phyloP scores from a whole-genome alignment of 2,329 filamentous ascomycete genomes.

The Pseudocercospora macadamiae region DNA sequence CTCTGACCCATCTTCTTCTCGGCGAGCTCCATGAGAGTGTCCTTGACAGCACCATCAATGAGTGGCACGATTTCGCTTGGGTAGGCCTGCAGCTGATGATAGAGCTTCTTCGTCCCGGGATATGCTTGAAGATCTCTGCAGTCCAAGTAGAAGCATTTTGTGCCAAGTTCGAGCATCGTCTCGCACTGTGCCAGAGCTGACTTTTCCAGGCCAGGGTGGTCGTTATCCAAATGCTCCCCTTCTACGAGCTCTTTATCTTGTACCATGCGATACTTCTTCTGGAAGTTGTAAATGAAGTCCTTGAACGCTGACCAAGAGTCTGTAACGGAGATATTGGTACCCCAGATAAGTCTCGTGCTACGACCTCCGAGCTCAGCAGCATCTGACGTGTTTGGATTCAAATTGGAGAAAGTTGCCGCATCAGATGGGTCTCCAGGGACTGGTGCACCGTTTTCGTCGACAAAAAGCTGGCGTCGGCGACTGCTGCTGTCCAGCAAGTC shows the following conservation, averaged over 20 bases:
- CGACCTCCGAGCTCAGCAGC: slow-evolving; percentile 83
- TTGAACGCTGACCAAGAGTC: slow-evolving; percentile 88
- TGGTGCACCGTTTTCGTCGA: slow-evolving; percentile 66
- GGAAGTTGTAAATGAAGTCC: slow-evolving; percentile 89
- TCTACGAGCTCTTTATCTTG: slow-evolving; percentile 80
- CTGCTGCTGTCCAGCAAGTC: slow-evolving; percentile 64
- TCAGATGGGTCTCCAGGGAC: slow-evolving; percentile 58
- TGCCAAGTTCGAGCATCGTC: slow-evolving; percentile 86
- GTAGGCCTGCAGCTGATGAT: slow-evolving; percentile 92
- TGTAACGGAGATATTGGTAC: slow-evolving; percentile 91
- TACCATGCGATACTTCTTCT: slow-evolving; percentile 91
- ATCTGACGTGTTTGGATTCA: slow-evolving; percentile 85
- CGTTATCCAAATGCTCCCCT: slow-evolving; percentile 66
- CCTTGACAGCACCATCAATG: slow-evolving; percentile 93
- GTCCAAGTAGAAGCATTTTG: slow-evolving; percentile 84
- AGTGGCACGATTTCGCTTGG: slow-evolving; percentile 94
- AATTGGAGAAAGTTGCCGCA: slow-evolving; percentile 65
- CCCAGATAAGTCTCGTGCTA: slow-evolving; percentile 87
- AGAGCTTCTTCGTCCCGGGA: slow-evolving; percentile 87
- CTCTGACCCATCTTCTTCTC: slow-evolving; percentile 75
- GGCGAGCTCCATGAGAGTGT: slow-evolving; percentile 88
- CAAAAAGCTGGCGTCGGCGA: slow-evolving; percentile 62
- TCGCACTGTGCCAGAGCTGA: slow-evolving; percentile 81
- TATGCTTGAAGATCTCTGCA: slow-evolving; percentile 88
- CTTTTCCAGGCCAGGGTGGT: slow-evolving; percentile 71